Evolutionary conservation across 2,329 filamentous ascomycete genomes (phyloP), one percentile per base, ranked within the genome.

Genomic region (Elsinoe necatrix): DNA sequence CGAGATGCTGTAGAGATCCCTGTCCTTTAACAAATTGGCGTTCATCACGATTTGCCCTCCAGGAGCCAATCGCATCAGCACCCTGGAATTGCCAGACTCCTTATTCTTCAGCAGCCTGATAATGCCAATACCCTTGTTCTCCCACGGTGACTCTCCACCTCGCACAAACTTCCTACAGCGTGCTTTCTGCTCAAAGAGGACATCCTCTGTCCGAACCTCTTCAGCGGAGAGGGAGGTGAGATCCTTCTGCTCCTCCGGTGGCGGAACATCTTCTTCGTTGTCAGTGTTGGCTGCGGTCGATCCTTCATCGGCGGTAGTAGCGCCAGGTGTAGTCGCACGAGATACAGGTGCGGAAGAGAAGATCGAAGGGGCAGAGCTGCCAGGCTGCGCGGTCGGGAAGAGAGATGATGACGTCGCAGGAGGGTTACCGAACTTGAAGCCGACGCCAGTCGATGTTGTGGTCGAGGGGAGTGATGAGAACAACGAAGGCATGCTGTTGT

Each of bases 1-100:
- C 7, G 39, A 21, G 4, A 48, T 54, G 25, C 14, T 21, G 20
- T 63, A 64, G 25, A 78, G 76, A 5, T 77, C 73, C 64, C 80
- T 80, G 73, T 90, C 73, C 1, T 81, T 73, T 31, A 88, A 70
- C 50, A 91, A 69, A 18, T 76, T 70, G 63, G 84, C 81, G 72
- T 95, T 95, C 64, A 95, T 73, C 2, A 86, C 79, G 47, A 92
- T 75, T 37, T 85, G 80, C 14, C 89, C 89, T 60, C 83, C 80
- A 0, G 87, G 87, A 61, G 90, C 86, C n/a, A 82, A 81, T 51
- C 89, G 82, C 60, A 91, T 72, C 18, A 95, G 72, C 45, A 93
- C 73, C 39, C 89, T 82, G 3, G 84, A 79, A 25, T 79, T 77
- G 18, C 80, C 81, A 0, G 83, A 87, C 14, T 78, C 77, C 68